Conservation (phyloP, 176 grass and related monocot genomes). For the Leersia perrieri region DNA sequence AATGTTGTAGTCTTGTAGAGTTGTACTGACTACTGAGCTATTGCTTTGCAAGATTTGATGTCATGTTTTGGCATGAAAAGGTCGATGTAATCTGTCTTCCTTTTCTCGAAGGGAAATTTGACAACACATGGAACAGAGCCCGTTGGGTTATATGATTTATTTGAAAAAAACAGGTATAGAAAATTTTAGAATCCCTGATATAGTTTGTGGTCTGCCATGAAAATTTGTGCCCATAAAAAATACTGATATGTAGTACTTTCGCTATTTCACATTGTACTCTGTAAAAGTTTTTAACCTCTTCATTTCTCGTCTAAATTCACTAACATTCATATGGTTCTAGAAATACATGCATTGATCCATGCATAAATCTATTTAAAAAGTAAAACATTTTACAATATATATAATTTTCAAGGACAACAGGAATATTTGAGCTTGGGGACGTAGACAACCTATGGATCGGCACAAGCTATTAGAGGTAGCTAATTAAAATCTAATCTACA, state of each 20-base stretch:
- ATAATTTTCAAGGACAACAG: too few relatives aligned
- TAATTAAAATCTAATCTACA: background rate
- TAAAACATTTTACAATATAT: too few relatives aligned
- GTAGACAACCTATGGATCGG: background rate
- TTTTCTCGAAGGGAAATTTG: background rate
- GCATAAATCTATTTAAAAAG: too few relatives aligned
- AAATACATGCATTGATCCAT: too few relatives aligned
- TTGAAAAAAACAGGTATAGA: background rate
- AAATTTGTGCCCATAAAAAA: background rate
- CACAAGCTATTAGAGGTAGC: background rate
- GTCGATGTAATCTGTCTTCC: background rate
- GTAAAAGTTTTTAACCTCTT: too few relatives aligned
- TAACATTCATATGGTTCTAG: too few relatives aligned
- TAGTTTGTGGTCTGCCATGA: background rate
- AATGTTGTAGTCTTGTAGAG: background rate
- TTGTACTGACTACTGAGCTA: background rate
- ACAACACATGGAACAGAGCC: background rate
- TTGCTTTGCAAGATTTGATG: background rate
- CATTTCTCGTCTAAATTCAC: too few relatives aligned
- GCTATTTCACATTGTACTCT: too few relatives aligned
- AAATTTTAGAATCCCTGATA: background rate
- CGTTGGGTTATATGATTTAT: background rate
- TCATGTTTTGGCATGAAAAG: background rate
- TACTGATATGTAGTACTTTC: too few relatives aligned
- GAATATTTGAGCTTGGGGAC: background rate